Evolutionary conservation across 2,329 filamentous ascomycete species (phyloP).

Genomic region (Xylaria sp.): DNA sequence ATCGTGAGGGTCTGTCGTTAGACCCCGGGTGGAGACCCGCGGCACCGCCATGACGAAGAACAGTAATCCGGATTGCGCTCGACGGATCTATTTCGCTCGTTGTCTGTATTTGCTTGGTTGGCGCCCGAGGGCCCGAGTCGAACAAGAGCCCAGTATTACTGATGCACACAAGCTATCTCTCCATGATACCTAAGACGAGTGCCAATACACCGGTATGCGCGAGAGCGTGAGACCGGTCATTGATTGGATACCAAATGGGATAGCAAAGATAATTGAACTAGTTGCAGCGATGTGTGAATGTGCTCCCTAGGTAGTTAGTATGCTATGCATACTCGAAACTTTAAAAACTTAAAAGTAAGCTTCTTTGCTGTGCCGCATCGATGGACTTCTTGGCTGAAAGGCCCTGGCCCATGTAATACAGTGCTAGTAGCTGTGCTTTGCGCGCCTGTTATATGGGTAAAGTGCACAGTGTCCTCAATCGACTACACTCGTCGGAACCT

Average conservation of each 20-base stretch:
- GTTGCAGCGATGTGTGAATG: neutral
- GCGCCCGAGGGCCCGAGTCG: slow-evolving; percentile 10
- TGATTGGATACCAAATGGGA: neutral
- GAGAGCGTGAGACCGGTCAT: neutral
- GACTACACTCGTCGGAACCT: slow-evolving; percentile 2
- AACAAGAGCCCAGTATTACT: slow-evolving; percentile 4
- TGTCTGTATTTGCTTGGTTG: slow-evolving; percentile 8
- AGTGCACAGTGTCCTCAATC: neutral
- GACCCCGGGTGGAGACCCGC: slow-evolving; percentile 26
- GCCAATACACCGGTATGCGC: slow-evolving; percentile 8
- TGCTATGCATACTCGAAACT: slow-evolving; percentile 15
- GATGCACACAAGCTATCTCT: neutral
- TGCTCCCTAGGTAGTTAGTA: too few relatives aligned
- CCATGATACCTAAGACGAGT: slow-evolving; percentile 1
- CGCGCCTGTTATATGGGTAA: neutral
- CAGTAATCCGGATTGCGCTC: slow-evolving; percentile 34
- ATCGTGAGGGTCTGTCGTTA: slow-evolving; percentile 23
- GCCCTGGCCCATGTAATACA: slow-evolving; percentile 12
- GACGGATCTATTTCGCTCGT: slow-evolving; percentile 13
- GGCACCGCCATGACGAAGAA: slow-evolving; percentile 33
- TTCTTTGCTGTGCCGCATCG: slow-evolving; percentile 33
- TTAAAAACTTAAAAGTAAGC: slow-evolving; percentile 34
- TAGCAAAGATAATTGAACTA: neutral
- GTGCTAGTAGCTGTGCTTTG: neutral
- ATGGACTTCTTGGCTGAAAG: neutral